Percentiles rank a stretch among this genome's conserved stretches.
Conservation (phyloP, 352 stramenopile genomes). For the Globisporangium spinosum region DNA sequence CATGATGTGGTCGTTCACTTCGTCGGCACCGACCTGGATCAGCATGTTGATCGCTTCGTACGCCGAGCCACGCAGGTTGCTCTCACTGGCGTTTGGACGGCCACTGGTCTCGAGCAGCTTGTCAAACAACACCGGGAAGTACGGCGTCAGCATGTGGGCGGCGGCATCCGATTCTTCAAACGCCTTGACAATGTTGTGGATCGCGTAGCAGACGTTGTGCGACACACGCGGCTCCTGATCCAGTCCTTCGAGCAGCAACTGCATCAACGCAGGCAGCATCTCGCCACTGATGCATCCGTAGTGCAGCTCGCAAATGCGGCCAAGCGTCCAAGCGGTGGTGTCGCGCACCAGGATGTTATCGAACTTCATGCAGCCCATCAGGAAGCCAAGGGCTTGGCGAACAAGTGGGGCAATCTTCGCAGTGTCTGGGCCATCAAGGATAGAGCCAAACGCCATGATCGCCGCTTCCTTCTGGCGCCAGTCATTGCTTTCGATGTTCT, state of each 20-base stretch:
- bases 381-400: slow-evolving; percentile 90
- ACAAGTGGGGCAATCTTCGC: slow-evolving; percentile 90
- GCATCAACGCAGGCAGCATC: slow-evolving; percentile 87
- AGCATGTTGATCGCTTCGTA: slow-evolving; percentile 95
- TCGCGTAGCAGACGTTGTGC: slow-evolving; percentile 94
- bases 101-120: slow-evolving; percentile 91
- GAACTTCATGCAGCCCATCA: slow-evolving; percentile 92
- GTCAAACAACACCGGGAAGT: slow-evolving; percentile 90
- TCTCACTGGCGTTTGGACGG: slow-evolving; percentile 83
- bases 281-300: slow-evolving; percentile 87
- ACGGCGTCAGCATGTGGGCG: slow-evolving; percentile 89
- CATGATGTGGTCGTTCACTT: slow-evolving; percentile 80
- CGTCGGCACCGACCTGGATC: slow-evolving; percentile 81
- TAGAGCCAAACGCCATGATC: slow-evolving; percentile 96
- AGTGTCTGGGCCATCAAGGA: slow-evolving; percentile 92
- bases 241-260: slow-evolving; percentile 82
- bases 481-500: slow-evolving; percentile 93
- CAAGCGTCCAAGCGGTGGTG: slow-evolving; percentile 95
- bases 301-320: slow-evolving; percentile 95
- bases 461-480: slow-evolving; percentile 95
- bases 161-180: slow-evolving; percentile 81
- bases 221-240: slow-evolving; percentile 89
- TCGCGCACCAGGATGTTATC: slow-evolving; percentile 92
- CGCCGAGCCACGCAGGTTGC: slow-evolving; percentile 88
- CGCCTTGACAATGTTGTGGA: slow-evolving; percentile 95